Conservation (phyloP, 805 yeast genomes). For the Candida morakotiae region DNA sequence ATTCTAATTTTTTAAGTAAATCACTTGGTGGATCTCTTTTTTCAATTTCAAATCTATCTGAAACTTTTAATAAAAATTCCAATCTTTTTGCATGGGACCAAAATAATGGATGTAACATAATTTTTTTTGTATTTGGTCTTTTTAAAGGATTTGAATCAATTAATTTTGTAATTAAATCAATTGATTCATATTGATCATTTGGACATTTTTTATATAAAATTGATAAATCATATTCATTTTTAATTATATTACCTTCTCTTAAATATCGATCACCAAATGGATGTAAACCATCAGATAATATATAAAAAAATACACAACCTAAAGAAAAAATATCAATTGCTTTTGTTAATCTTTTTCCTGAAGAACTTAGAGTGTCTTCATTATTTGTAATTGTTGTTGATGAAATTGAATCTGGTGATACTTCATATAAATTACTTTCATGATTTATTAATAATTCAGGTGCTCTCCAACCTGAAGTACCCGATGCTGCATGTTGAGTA, state of each 20-base stretch:
- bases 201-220: constrained; percentile 41
- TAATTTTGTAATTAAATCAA: constrained; percentile 71
- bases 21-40: constrained; percentile 74
- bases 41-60: constrained; percentile 88
- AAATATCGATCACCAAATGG: constrained; percentile 93
- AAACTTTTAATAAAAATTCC: constrained; percentile 79
- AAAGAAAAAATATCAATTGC: constrained; percentile 91
- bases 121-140: constrained; percentile 67
- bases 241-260: constrained; percentile 85
- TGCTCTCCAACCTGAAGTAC: constrained; percentile 98
- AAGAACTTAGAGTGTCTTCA: constrained; percentile 3
- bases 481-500: constrained; percentile 82
- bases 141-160: constrained; percentile 57
- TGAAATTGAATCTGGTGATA: constrained; percentile 35
- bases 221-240: constrained; percentile 52
- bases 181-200: constrained; percentile 56
- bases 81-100: constrained; percentile 75
- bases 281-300: constrained; percentile 77
- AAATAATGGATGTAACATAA: constrained; percentile 83
- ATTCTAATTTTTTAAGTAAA: constrained; percentile 53
- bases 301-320: constrained; percentile 91
- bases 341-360: constrained; percentile 62
- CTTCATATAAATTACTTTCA: constrained; percentile 30
- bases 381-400: constrained; percentile 14
- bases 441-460: constrained; percentile 68